phyloP scores from a whole-genome alignment of 345 rosid genomes.

The Melastoma malabathricum region DNA sequence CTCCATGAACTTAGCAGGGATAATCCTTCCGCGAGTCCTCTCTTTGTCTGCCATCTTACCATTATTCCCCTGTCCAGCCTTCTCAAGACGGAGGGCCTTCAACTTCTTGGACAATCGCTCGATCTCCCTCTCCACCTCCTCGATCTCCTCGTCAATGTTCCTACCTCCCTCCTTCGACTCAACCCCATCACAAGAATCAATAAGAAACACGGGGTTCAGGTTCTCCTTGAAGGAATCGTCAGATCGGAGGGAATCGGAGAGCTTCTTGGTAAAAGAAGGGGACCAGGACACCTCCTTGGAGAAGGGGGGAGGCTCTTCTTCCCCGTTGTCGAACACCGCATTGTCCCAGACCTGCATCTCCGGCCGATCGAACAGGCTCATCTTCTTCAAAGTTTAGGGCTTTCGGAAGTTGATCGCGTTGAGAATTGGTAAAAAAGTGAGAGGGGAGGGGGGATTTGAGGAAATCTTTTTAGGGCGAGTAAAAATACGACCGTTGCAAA shows the following conservation, averaged over 20 bases:
- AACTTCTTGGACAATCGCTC: constrained; percentile 45
- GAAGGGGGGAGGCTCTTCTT: constrained; percentile 18
- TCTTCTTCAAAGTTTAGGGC: constrained; percentile 6
- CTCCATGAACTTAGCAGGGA: constrained; percentile 77
- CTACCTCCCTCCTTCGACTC: constrained; percentile 16
- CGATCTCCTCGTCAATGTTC: constrained; percentile 68
- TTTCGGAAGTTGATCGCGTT: background rate
- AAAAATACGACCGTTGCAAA: constrained; percentile 12
- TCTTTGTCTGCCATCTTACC: constrained; percentile 27
- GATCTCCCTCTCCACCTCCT: constrained; percentile 72
- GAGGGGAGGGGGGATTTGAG: constrained; percentile 9
- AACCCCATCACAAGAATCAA: constrained; percentile 26
- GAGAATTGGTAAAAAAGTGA: background rate
- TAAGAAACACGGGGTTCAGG: constrained; percentile 17
- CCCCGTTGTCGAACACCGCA: constrained; percentile 75
- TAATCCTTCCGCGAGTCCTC: constrained; percentile 33
- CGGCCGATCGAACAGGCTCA: constrained; percentile 43
- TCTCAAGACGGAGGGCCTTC: constrained; percentile 63
- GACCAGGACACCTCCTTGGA: constrained; percentile 38
- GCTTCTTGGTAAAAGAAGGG: constrained; percentile 19
- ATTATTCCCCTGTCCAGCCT: constrained; percentile 25
- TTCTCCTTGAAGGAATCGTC: constrained; percentile 48
- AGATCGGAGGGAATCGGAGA: constrained; percentile 42
- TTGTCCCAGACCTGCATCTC: constrained; percentile 88
- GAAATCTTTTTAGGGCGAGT: constrained; percentile 25